phyloP scores from a whole-genome alignment of 2,329 filamentous ascomycete species.

The Epichloe amarillans region DNA sequence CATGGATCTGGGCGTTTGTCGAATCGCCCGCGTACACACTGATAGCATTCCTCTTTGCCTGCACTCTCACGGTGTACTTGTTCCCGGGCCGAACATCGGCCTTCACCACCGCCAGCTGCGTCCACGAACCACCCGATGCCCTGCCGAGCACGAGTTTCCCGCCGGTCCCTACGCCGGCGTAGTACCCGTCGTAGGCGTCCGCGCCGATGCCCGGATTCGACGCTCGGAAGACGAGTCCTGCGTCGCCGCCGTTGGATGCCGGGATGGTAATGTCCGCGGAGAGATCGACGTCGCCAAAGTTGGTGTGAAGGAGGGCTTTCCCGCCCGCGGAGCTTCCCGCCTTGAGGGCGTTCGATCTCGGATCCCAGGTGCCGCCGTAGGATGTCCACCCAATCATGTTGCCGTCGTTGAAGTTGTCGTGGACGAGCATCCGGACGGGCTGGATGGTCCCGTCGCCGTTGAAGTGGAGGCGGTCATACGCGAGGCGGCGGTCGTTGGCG shows the following conservation, averaged over 20 bases:
- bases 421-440: constrained; percentile 29
- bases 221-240: too few relatives aligned
- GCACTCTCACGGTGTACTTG: constrained; percentile 6
- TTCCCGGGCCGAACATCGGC: constrained; percentile 4
- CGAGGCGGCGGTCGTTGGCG: too few relatives aligned
- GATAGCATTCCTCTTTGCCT: constrained; percentile 6
- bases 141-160: constrained; percentile 14
- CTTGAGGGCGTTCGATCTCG: constrained; percentile 10
- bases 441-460: constrained; percentile 18
- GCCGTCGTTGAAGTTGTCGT: constrained; percentile 28
- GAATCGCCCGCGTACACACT: constrained; percentile 8
- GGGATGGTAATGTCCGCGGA: constrained; percentile 15
- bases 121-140: constrained; percentile 5
- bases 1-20: constrained; percentile 4
- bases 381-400: constrained; percentile 24
- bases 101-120: constrained; percentile 1
- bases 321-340: constrained; percentile 9
- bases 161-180: constrained; percentile 10
- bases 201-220: too few relatives aligned
- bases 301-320: constrained; percentile 22
- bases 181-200: too few relatives aligned
- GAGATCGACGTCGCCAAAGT: constrained; percentile 21
- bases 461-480: too few relatives aligned
- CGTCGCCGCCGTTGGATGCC: constrained; percentile 5
- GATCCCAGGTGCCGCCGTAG: constrained; percentile 10